Evolutionary conservation across 805 yeast genomes (phyloP), one percentile per base, ranked within the genome.

Genomic region (Zygosaccharomyces kombuchaensis): DNA sequence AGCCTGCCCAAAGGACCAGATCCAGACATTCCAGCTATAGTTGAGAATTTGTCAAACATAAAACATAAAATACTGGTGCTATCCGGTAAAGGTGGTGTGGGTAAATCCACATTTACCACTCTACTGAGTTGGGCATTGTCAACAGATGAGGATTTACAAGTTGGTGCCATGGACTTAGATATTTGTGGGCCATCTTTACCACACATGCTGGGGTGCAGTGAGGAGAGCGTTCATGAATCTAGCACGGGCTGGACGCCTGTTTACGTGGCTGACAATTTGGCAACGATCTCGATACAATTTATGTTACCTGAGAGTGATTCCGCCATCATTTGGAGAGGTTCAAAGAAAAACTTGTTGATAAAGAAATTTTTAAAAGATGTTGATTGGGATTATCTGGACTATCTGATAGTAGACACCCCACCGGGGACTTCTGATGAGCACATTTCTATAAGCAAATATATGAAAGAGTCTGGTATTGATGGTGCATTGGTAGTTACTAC

Each of bases 401-500:
- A 86, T 59, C 71, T 93, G 54, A 76, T 93, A 12, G 84, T 93
- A 13, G 99, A 93, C 59, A 93, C 99, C 0, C 99, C 99, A 0
- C 99, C 99, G 0, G 99, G 99, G 0, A 93, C 99, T 0, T 84
- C 96, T 0, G 99, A 93, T 66, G 99, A 93, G 64, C 99, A 93
- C 67, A 74, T 93, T 34, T 82, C 95, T 6, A 90, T 93, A 26
- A 87, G 90, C 26, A 82, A 86, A 42, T 90, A 87, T 60, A 71
- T 93, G 76, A 85, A 87, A 57, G 96, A 87, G 29, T 80, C 84
- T 4, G 96, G 96, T 0, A 81, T 93, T 1, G 97, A 91, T 62
- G 99, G 99, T 1, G 99, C 99, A 0, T 72, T 93, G 25, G 76
- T 93, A 2, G 93, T 93, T 29, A 91, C 99, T 0, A 93, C 99